Conservation (phyloP, 1,284 basidiomycete species). For the Puccinia horiana region DNA sequence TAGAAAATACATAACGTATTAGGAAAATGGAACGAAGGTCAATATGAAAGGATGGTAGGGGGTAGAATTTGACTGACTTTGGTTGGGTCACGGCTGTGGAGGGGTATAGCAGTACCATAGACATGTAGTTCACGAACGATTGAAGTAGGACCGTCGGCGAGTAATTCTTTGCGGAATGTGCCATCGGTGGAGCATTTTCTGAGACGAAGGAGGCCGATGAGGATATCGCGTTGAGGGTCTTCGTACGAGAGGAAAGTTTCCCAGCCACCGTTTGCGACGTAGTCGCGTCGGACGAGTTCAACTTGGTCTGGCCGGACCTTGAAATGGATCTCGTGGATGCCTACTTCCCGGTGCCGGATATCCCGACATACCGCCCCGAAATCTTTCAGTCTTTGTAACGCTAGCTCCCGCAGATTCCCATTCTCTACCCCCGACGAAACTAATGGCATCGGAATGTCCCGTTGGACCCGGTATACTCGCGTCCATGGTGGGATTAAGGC, state of each 20-base stretch:
- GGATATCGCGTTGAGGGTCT: constrained; percentile 93
- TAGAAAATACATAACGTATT: constrained; percentile 44
- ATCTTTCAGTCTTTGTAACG: constrained; percentile 96
- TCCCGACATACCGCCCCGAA: constrained; percentile 97
- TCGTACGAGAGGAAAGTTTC: constrained; percentile 99
- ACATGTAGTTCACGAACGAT: constrained; percentile 96
- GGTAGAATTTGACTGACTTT: constrained; percentile 61
- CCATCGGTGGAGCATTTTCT: constrained; percentile 88
- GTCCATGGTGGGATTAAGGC: constrained; percentile 99
- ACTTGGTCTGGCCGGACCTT: constrained; percentile 94
- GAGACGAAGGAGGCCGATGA: constrained; percentile 87
- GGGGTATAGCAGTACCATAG: constrained; percentile 97
- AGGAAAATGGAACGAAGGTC: not conserved
- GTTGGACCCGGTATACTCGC: constrained; percentile 94
- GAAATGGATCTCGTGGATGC: constrained; percentile 97
- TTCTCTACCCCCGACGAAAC: constrained; percentile 97
- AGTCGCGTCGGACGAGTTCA: constrained; percentile 94
- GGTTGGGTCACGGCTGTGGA: constrained; percentile 94
- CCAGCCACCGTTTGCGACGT: constrained; percentile 94
- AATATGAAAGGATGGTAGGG: not conserved
- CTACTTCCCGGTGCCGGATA: constrained; percentile 96
- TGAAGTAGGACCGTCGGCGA: constrained; percentile 78
- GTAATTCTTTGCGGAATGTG: constrained; percentile 90
- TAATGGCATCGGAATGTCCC: constrained; percentile 92
- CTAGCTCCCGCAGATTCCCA: constrained; percentile 93